Base-by-base conservation (phyloP, 192 early-diverging fungal species). In the Jimgerdemannia lactiflua region DNA sequence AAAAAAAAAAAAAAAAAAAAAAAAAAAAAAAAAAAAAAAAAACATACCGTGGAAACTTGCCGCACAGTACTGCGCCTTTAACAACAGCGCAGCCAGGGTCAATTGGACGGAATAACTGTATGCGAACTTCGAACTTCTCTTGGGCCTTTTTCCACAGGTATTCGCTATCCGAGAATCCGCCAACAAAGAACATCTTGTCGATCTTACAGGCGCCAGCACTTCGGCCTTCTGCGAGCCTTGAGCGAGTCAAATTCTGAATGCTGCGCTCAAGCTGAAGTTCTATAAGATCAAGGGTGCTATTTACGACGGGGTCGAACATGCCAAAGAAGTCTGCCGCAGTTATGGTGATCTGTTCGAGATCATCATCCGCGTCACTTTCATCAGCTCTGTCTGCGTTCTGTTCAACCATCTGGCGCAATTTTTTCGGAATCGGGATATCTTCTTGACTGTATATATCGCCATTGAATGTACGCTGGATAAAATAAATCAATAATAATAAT, bases 141-240 rank as follows among this genome's bases (percentile, higher is more conserved):
- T 78, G 80, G 9, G 80, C 70, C 19, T 73, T 69, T 39, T 64
- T 75, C 67, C 75, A 74, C 39, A 84, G 71, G 42, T 84, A 84
- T 19, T 73, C 72, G 19, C 77, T 79, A 70, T 76, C 79, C 42
- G 79, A 78, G 43, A 81, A 81, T 69, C 82, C 82, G 64, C 82
- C 82, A 40, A 84, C 82, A 70, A 84, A 76, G 72, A 84, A 84
- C 54, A 84, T 80, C 40, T 79, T 77, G n/a, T 44, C 39, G 66
- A 69, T 71, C 75, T 83, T 41, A 75, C 74, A 49, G 72, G 65
- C 9, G 65, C 71, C 70, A 0, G 14, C 49, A 59, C 49, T 59
- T 59, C 49, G 49, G 49, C 14, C 29, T 29, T 29, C 29, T 29
- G 29, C 29, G 29, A 29, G 29, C 1, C 29, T 29, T 29, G 29